phyloP scores from a whole-genome alignment of 805 yeast species.

The Candida quercuum region DNA sequence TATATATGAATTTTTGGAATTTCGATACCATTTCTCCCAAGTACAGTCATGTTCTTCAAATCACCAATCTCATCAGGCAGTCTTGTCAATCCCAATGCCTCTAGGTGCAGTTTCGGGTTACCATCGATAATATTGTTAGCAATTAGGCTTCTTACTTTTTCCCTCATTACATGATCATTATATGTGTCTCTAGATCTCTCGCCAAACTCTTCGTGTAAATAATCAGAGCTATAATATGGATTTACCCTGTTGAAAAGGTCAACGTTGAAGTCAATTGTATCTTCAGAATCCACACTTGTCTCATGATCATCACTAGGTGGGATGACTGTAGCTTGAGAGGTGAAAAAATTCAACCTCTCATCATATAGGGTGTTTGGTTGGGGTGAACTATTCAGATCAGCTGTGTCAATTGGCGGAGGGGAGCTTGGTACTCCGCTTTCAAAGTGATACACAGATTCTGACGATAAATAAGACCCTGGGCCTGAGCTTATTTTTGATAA shows the following conservation, averaged over 20 bases:
- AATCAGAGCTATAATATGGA: constrained; percentile 21
- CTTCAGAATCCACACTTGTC: constrained; percentile 13
- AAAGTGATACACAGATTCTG: constrained; percentile 21
- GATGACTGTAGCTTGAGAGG: constrained; percentile 20
- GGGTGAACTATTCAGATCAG: constrained; percentile 14
- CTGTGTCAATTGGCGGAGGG: constrained; percentile 13
- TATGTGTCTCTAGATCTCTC: constrained; percentile 18
- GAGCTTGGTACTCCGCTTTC: constrained; percentile 17
- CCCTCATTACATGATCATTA: constrained; percentile 12
- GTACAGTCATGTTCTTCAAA: constrained; percentile 47
- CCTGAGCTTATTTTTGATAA: constrained; percentile 13
- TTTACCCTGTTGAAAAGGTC: constrained; percentile 16
- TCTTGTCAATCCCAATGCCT: constrained; percentile 39
- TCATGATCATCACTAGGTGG: constrained; percentile 3
- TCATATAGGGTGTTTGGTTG: constrained; percentile 5
- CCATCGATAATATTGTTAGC: constrained; percentile 44
- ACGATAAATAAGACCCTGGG: constrained; percentile 14
- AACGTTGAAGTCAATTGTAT: constrained; percentile 21
- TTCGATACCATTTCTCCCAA: constrained; percentile 28
- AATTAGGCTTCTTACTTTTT: constrained; percentile 35
- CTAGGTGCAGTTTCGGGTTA: constrained; percentile 39
- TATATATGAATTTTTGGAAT: constrained; percentile 40
- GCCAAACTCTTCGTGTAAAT: constrained; percentile 11
- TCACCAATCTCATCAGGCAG: constrained; percentile 58
- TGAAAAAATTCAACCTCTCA: constrained; percentile 4